These are phyloP conservation scores for Podaxis carcinomalis DNA, from an alignment of 768 basidiomycete genomes.

Conservation along the genomic window DNA sequence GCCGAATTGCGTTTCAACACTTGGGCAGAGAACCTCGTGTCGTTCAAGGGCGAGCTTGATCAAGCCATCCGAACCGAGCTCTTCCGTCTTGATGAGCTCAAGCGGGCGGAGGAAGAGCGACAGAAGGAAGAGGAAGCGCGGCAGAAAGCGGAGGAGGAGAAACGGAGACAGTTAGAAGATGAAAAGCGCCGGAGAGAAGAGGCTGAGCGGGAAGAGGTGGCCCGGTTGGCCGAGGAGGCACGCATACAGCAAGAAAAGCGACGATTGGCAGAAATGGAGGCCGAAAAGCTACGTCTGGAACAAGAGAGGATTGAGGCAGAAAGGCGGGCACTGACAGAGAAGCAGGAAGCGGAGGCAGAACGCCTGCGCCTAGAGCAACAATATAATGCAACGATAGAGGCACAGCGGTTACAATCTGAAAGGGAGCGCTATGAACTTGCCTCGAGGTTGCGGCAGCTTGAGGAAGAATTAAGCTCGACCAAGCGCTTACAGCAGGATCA, in stretches of 20 bases:
- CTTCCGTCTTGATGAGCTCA: slow-evolving; percentile 33
- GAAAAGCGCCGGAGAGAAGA: slow-evolving; percentile 26
- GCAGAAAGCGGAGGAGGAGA: slow-evolving; percentile 30
- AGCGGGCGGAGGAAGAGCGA: slow-evolving; percentile 28
- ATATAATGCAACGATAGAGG: slow-evolving; percentile 18
- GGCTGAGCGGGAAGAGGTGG: slow-evolving; percentile 22
- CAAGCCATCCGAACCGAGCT: slow-evolving; percentile 40
- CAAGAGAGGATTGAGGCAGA: slow-evolving; percentile 23
- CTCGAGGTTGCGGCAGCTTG: slow-evolving; percentile 6
- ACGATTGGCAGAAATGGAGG: slow-evolving; percentile 19
- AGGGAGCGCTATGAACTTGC: slow-evolving; percentile 15
- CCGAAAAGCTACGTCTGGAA: slow-evolving; percentile 24
- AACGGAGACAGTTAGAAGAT: slow-evolving; percentile 29
- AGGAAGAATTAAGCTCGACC: slow-evolving; percentile 14
- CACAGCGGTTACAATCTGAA: slow-evolving; percentile 20
- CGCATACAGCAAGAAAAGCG: slow-evolving; percentile 25
- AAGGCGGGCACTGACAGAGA: slow-evolving; percentile 19
- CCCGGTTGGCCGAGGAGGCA: slow-evolving; percentile 25
- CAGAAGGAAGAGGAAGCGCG: slow-evolving; percentile 32
- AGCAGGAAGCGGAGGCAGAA: slow-evolving; percentile 19
- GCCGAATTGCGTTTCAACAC: slow-evolving; percentile 41
- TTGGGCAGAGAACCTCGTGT: slow-evolving; percentile 43
- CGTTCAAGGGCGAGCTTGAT: slow-evolving; percentile 35
- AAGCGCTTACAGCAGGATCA: slow-evolving; percentile 18
- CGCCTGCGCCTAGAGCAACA: slow-evolving; percentile 16